Percentiles rank a stretch among this genome's conserved stretches.
phyloP scores from a whole-genome alignment of 2,329 filamentous ascomycete genomes.

The Aspergillus fischeri region DNA sequence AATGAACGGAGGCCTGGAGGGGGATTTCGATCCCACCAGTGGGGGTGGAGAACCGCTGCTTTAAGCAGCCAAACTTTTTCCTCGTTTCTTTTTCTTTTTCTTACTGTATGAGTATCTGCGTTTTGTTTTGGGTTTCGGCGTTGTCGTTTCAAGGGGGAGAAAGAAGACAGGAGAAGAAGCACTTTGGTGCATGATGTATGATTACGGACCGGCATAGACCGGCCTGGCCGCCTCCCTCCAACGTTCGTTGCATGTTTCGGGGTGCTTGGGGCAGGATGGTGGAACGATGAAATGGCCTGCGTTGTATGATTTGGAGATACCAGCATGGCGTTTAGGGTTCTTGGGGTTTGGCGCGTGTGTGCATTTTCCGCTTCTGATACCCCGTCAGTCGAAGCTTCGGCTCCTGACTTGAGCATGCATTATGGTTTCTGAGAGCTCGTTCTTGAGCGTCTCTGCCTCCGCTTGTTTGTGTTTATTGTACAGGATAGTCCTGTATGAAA shows the following conservation, averaged over 20 bases:
- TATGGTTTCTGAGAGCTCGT: not conserved
- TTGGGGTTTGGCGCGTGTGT: constrained; percentile 5
- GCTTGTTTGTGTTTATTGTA: not conserved
- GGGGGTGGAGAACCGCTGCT: constrained; percentile 19
- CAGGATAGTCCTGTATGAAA: not conserved
- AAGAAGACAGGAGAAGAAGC: not conserved
- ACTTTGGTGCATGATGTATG: not conserved
- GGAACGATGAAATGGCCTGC: not conserved
- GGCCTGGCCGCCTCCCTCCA: not conserved
- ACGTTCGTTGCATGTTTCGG: not conserved
- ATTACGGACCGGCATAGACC: not conserved
- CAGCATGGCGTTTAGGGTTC: constrained; percentile 1
- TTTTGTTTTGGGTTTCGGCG: not conserved
- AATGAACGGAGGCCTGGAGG: constrained; percentile 42
- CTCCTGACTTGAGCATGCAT: constrained; percentile 15
- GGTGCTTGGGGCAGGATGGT: not conserved
- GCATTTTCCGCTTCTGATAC: constrained; percentile 16
- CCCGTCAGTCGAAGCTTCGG: constrained; percentile 19
- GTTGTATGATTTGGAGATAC: not conserved
- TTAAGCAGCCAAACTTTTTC: constrained; percentile 9
- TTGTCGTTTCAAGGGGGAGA: not conserved
- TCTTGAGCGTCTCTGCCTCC: not conserved
- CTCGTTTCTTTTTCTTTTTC: not conserved
- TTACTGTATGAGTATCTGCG: not conserved
- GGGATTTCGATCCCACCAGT: constrained; percentile 36